Evolutionary conservation across 371 early-diverging fungal species (phyloP).

Genomic region (Apophysomyces sp.): DNA sequence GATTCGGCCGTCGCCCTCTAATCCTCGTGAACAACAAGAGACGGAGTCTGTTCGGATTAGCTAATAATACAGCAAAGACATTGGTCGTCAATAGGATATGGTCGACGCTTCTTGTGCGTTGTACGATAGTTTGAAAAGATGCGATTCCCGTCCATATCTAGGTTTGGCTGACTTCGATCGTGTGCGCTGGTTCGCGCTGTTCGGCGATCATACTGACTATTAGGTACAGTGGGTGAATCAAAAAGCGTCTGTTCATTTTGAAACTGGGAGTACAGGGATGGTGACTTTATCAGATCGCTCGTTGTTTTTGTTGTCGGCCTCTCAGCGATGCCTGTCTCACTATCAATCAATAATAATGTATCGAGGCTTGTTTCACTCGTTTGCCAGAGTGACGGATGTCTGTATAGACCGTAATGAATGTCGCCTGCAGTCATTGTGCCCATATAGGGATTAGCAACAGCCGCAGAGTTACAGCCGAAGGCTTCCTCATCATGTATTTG

Average conservation of each 20-base stretch:
- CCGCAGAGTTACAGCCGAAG: conserved; percentile 12
- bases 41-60: background rate
- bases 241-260: background rate
- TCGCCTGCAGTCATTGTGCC: conserved; percentile 29
- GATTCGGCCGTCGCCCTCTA: background rate
- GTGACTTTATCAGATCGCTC: background rate
- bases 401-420: conserved; percentile 26
- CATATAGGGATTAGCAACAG: conserved; percentile 18
- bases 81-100: background rate
- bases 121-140: background rate
- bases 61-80: background rate
- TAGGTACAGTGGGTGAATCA: background rate
- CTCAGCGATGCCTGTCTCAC: background rate
- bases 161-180: background rate
- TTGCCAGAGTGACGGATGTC: conserved; percentile 13
- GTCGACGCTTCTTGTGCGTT: background rate
- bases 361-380: background rate
- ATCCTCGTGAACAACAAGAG: background rate
- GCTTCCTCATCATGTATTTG: conserved; percentile 19
- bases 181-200: background rate
- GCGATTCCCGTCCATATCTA: background rate
- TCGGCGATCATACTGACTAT: background rate
- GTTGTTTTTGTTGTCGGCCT: background rate
- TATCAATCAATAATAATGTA: background rate
- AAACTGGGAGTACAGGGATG: background rate